Evolutionary conservation across 2,329 filamentous ascomycete species (phyloP).

Genomic region (Trichoderma simmonsii): DNA sequence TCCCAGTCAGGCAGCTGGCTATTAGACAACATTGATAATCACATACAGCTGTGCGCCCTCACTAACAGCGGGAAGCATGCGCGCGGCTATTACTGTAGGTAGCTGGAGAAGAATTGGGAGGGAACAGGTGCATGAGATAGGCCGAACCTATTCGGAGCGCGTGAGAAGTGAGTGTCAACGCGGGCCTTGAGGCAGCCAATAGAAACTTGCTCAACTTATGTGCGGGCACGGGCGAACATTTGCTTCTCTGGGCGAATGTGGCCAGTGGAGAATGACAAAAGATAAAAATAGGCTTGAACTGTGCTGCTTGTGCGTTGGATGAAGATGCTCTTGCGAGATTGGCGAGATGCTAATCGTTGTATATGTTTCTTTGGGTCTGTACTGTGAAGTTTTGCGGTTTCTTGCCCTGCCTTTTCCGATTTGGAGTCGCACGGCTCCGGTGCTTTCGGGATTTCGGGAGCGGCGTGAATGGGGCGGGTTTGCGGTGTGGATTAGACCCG

Average conservation of each 20-base stretch:
- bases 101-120: neutral
- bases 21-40: neutral
- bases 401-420: neutral
- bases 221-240: slow-evolving; percentile 5
- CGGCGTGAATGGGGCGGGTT: neutral
- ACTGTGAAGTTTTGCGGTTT: neutral
- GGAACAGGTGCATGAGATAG: neutral
- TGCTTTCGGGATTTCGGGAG: neutral
- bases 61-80: neutral
- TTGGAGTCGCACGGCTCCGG: slow-evolving; percentile 7
- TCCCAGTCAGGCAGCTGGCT: neutral
- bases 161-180: neutral
- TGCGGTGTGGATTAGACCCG: neutral
- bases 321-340: neutral
- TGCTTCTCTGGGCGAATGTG: neutral
- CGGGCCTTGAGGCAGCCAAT: slow-evolving; percentile 32
- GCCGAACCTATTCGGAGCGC: slow-evolving; percentile 3
- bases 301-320: neutral
- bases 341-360: neutral
- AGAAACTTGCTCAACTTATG: slow-evolving; percentile 39
- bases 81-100: neutral
- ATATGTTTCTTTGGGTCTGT: neutral
- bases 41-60: neutral
- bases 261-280: neutral
- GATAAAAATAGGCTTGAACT: neutral